These are phyloP conservation scores for Globisporangium echinulatum DNA, from an alignment of 352 stramenopile genomes.

Conservation along the genomic window DNA sequence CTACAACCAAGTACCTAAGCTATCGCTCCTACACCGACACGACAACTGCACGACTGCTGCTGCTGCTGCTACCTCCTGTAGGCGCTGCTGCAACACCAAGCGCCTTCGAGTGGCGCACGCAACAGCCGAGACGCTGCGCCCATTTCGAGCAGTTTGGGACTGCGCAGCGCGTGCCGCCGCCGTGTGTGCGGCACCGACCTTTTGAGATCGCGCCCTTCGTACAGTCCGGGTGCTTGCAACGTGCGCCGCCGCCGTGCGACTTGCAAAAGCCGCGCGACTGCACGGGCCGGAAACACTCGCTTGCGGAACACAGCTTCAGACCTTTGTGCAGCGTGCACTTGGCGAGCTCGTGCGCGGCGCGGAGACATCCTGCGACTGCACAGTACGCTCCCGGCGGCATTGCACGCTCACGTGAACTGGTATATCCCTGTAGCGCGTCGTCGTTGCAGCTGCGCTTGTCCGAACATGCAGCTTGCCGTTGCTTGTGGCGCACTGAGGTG, in stretches of 20 bases:
- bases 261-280: slow-evolving; percentile 54
- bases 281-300: slow-evolving; percentile 32
- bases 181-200: slow-evolving; percentile 42
- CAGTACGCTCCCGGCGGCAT: slow-evolving; percentile 8
- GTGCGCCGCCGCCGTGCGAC: slow-evolving; percentile 48
- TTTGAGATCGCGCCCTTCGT: slow-evolving; percentile 45
- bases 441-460: too few relatives aligned
- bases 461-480: too few relatives aligned
- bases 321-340: slow-evolving; percentile 43
- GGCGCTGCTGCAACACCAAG: too few relatives aligned
- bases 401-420: neutral
- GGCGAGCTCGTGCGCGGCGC: slow-evolving; percentile 11
- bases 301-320: slow-evolving; percentile 32
- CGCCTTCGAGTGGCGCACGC: too few relatives aligned
- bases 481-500: too few relatives aligned
- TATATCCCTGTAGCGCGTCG: too few relatives aligned
- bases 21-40: too few relatives aligned
- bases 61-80: too few relatives aligned
- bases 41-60: too few relatives aligned
- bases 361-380: slow-evolving; percentile 27
- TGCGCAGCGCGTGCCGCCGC: slow-evolving; percentile 43
- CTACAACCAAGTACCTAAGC: too few relatives aligned
- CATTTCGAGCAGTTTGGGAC: slow-evolving; percentile 37
- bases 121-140: slow-evolving; percentile 26
- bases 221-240: slow-evolving; percentile 41